A percentile compares a stretch with the other conserved stretches of the same genome.
Evolutionary conservation across 768 basidiomycete species (phyloP).

Genomic region (Tylopilus balloui): DNA sequence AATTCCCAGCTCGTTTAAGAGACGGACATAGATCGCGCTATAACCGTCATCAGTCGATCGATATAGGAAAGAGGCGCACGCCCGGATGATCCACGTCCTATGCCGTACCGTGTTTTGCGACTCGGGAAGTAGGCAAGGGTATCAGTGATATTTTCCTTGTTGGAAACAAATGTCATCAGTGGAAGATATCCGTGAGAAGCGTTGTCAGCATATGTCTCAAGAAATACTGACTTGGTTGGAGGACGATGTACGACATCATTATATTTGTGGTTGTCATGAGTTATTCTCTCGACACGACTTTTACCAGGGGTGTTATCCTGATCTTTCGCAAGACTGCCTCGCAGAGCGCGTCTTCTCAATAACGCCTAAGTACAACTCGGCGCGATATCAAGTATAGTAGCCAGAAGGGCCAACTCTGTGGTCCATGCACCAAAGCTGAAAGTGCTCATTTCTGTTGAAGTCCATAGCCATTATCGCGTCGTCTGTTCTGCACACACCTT

Average conservation of each 20-base stretch:
- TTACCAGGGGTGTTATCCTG: conserved; percentile 36
- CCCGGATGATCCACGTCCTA: conserved; percentile 29
- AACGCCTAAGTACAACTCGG: conserved; percentile 34
- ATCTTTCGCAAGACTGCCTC: conserved; percentile 30
- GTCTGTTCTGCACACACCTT: conserved; percentile 33
- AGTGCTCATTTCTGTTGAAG: conserved; percentile 38
- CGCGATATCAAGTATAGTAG: background rate
- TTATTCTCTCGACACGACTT: conserved; percentile 40
- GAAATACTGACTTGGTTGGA: conserved; percentile 34
- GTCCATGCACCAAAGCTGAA: conserved; percentile 39
- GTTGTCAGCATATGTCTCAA: background rate
- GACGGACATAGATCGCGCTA: conserved; percentile 36
- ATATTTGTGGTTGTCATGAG: conserved; percentile 37
- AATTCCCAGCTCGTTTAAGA: conserved; percentile 39
- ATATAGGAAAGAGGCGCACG: background rate
- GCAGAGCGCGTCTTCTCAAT: conserved; percentile 37
- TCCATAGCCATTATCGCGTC: conserved; percentile 39
- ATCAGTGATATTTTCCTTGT: conserved; percentile 39
- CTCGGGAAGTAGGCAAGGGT: conserved; percentile 37
- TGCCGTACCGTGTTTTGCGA: conserved; percentile 34
- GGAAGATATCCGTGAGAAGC: conserved; percentile 11
- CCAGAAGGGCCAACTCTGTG: background rate
- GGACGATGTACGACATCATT: conserved; percentile 26
- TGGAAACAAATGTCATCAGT: conserved; percentile 38
- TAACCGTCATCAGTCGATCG: conserved; percentile 2